Conservation (phyloP, 2,329 filamentous ascomycete species). For the Coniochaeta sp. region DNA sequence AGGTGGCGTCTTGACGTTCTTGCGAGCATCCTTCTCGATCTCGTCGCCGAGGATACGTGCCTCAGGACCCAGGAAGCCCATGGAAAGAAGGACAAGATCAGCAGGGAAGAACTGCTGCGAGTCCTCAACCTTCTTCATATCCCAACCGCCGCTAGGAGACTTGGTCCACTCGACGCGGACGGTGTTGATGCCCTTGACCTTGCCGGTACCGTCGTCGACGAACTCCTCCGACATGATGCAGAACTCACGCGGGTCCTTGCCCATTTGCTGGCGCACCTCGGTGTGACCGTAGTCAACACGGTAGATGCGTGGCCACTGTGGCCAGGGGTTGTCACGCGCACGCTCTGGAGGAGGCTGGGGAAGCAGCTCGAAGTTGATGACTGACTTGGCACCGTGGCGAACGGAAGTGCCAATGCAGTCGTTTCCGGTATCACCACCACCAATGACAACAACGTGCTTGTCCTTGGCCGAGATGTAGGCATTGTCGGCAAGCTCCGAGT, state of each 20-base stretch:
- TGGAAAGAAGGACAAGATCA: slow-evolving; percentile 86
- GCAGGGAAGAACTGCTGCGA: slow-evolving; percentile 95
- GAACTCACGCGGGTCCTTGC: slow-evolving; percentile 92
- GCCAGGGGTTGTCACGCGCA: slow-evolving; percentile 93
- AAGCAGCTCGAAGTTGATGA: slow-evolving; percentile 93
- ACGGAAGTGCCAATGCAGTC: slow-evolving; percentile 97
- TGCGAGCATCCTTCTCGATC: slow-evolving; percentile 84
- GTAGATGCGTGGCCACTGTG: slow-evolving; percentile 96
- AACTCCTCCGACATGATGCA: slow-evolving; percentile 99
- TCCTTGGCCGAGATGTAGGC: slow-evolving; percentile 90
- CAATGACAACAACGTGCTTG: slow-evolving; percentile 94
- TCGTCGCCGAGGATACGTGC: slow-evolving; percentile 79
- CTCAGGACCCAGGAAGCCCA: slow-evolving; percentile 96
- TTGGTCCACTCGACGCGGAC: slow-evolving; percentile 95
- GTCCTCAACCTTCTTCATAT: slow-evolving; percentile 95
- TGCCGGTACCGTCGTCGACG: slow-evolving; percentile 77
- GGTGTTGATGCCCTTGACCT: slow-evolving; percentile 93
- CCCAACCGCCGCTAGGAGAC: slow-evolving; percentile 82
- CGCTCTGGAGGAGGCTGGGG: slow-evolving; percentile 88
- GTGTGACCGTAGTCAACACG: slow-evolving; percentile 97
- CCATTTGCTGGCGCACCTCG: slow-evolving; percentile 92
- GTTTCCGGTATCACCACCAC: slow-evolving; percentile 95
- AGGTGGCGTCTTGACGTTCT: slow-evolving; percentile 90
- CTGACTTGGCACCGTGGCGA: slow-evolving; percentile 89
- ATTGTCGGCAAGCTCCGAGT: slow-evolving; percentile 77